phyloP scores from a whole-genome alignment of 768 basidiomycete species.

The Royoungia palumana region DNA sequence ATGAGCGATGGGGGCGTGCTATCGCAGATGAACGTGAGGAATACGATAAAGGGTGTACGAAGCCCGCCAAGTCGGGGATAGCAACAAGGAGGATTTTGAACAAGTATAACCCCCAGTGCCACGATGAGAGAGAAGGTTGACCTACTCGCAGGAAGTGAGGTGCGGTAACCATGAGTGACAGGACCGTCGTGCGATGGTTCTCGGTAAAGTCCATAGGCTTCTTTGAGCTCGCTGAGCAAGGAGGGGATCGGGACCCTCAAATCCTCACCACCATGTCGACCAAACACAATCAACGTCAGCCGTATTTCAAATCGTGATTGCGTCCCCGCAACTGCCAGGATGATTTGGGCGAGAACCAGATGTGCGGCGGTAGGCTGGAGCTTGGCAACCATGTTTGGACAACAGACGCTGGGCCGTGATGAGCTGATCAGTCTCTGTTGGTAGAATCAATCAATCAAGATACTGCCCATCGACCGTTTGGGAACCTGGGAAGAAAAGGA shows the following conservation, averaged over 20 bases:
- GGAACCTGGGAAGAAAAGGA: background rate
- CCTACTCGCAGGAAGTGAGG: background rate
- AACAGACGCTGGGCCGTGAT: conserved; percentile 5
- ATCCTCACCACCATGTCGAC: conserved; percentile 9
- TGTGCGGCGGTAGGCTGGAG: conserved; percentile 22
- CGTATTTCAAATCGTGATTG: conserved; percentile 17
- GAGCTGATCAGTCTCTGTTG: conserved; percentile 8
- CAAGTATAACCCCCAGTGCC: conserved; percentile 18
- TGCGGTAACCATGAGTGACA: no score
- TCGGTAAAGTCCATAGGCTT: conserved; percentile 2
- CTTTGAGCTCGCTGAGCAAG: background rate
- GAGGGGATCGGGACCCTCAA: conserved; percentile 13
- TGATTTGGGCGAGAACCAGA: conserved; percentile 15
- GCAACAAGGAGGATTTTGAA: conserved; percentile 19
- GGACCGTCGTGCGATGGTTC: no score
- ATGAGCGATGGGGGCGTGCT: conserved; percentile 11
- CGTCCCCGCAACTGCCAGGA: conserved; percentile 17
- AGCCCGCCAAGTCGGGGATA: conserved; percentile 18
- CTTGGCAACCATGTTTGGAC: conserved; percentile 21
- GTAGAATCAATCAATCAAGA: conserved; percentile 17
- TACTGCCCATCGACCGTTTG: background rate
- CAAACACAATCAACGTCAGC: conserved; percentile 2
- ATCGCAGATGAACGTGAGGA: conserved; percentile 22
- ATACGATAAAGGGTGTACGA: conserved; percentile 13
- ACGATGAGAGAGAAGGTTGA: conserved; percentile 20